Percentiles rank a stretch among this genome's conserved stretches.
Conservation (phyloP, 2,329 filamentous ascomycete genomes). For the Ciborinia camelliae region DNA sequence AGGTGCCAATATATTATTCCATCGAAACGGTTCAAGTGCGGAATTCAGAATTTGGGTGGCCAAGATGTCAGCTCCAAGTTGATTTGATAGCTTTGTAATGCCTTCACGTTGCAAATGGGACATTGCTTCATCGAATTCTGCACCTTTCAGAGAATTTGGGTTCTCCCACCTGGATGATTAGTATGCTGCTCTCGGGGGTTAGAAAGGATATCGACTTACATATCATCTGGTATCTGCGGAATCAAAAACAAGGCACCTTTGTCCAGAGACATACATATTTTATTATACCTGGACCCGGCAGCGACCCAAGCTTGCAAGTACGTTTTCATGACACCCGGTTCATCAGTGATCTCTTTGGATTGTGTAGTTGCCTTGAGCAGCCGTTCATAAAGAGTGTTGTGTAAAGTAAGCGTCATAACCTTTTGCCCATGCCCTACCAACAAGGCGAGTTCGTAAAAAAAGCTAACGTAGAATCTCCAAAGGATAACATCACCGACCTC, state of each 20-base stretch:
- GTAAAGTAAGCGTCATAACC: no score
- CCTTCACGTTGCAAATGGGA: not conserved
- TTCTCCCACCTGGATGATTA: not conserved
- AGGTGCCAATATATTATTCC: not conserved
- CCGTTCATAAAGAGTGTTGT: not conserved
- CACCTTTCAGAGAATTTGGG: not conserved
- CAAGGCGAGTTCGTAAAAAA: no score
- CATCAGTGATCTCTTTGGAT: not conserved
- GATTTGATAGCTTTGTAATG: not conserved
- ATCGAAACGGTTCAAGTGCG: not conserved
- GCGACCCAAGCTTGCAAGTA: not conserved
- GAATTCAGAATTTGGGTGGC: not conserved
- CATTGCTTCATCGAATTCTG: not conserved
- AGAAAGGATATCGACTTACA: not conserved
- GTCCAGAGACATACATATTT: not conserved
- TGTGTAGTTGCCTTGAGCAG: not conserved
- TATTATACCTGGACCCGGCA: not conserved
- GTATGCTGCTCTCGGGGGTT: not conserved
- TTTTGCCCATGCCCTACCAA: no score
- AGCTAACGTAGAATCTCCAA: no score
- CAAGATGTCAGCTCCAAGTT: not conserved
- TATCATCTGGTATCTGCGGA: not conserved
- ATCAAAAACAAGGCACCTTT: slow-evolving; percentile 2
- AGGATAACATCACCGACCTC: no score
- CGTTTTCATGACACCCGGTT: not conserved